These are phyloP conservation scores for Hypoxylon lenormandii DNA, from an alignment of 495 filamentous ascomycete species.

Conservation along the genomic window DNA sequence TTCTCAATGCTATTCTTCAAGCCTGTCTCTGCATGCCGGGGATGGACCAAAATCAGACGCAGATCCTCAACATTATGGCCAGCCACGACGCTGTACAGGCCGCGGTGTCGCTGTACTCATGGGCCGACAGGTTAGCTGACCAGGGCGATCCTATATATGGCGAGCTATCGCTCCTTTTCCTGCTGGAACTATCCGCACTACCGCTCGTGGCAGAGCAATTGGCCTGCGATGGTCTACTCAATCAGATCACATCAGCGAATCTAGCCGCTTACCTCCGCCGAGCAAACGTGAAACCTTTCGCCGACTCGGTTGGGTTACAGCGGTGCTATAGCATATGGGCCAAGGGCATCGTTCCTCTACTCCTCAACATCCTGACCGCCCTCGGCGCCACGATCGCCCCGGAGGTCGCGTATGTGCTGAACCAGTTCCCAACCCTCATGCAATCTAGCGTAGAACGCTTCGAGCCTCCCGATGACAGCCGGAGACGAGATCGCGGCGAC, in stretches of 20 bases:
- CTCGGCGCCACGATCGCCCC: slow-evolving; percentile 81
- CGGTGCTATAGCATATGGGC: slow-evolving; percentile 87
- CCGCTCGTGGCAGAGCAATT: slow-evolving; percentile 87
- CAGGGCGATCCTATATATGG: slow-evolving; percentile 93
- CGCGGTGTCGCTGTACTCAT: slow-evolving; percentile 89
- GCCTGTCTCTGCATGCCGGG: slow-evolving; percentile 78
- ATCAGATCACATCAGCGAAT: slow-evolving; percentile 79
- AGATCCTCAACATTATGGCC: slow-evolving; percentile 73
- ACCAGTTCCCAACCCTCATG: slow-evolving; percentile 82
- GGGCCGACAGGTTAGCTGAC: slow-evolving; percentile 82
- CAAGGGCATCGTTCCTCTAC: slow-evolving; percentile 83
- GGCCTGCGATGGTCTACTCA: slow-evolving; percentile 83
- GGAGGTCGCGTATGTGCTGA: slow-evolving; percentile 86
- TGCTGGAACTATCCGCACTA: slow-evolving; percentile 85
- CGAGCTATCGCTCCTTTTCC: slow-evolving; percentile 84
- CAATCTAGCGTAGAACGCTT: slow-evolving; percentile 71
- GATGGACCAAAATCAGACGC: slow-evolving; percentile 69
- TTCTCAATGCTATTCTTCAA: slow-evolving; percentile 90
- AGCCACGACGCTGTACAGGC: slow-evolving; percentile 79
- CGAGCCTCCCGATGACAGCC: slow-evolving; percentile 61
- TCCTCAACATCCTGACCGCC: slow-evolving; percentile 87
- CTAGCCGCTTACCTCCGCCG: slow-evolving; percentile 77
- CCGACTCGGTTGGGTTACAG: slow-evolving; percentile 64
- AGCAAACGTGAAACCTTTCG: slow-evolving; percentile 75
- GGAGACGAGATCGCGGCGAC: slow-evolving; percentile 56